Evolutionary conservation across 305 asterid genomes (phyloP).

Genomic region (Ajuga reptans): DNA sequence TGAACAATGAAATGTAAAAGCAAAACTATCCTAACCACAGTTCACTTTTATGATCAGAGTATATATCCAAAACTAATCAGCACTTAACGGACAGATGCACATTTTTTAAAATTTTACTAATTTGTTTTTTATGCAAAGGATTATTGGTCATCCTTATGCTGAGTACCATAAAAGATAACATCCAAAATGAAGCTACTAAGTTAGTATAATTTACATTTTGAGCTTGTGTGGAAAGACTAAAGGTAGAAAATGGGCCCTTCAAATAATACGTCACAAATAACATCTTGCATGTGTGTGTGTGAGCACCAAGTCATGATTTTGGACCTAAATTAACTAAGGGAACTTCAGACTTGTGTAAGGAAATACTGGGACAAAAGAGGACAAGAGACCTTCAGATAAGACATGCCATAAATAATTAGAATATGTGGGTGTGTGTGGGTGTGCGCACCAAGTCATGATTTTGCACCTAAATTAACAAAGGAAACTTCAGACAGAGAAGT

Average conservation of each 20-base stretch:
- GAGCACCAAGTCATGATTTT: too few relatives aligned
- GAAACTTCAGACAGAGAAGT: background rate
- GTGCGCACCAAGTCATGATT: background rate
- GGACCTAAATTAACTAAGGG: too few relatives aligned
- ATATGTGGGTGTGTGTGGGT: too few relatives aligned
- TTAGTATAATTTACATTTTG: background rate
- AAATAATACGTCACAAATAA: too few relatives aligned
- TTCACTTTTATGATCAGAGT: constrained; percentile 5
- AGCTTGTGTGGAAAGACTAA: background rate
- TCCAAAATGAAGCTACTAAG: constrained; percentile 3
- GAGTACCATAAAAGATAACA: background rate
- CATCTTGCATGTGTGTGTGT: too few relatives aligned
- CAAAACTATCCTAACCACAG: background rate
- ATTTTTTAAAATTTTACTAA: background rate
- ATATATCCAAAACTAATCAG: background rate
- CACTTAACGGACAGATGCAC: background rate
- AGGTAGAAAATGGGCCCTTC: too few relatives aligned
- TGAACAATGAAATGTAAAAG: background rate
- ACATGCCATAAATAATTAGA: background rate
- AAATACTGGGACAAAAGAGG: too few relatives aligned
- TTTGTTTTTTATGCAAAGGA: background rate
- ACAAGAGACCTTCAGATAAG: background rate
- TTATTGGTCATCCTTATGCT: background rate
- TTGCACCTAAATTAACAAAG: background rate
- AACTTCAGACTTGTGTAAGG: too few relatives aligned